These are phyloP conservation scores for Globisporangium acanthophoron DNA, from an alignment of 352 stramenopile species.

Conservation along the genomic window DNA sequence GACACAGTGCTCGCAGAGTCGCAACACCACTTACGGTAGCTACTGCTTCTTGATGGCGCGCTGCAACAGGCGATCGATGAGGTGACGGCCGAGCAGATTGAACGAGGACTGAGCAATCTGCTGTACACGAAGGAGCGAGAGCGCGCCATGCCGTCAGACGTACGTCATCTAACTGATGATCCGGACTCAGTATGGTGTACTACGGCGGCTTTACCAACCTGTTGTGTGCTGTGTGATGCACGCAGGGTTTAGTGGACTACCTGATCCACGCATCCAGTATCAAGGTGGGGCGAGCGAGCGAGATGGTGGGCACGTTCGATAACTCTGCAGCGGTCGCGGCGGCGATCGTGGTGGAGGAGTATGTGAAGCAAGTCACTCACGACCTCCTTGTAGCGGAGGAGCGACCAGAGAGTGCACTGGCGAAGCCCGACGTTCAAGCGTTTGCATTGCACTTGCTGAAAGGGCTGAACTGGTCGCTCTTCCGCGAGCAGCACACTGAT, in stretches of 20 bases:
- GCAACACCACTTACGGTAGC: neutral
- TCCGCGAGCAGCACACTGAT: neutral
- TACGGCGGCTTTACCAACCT: neutral
- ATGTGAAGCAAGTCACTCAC: constrained; percentile 54
- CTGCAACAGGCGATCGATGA: neutral
- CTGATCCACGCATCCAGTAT: constrained; percentile 60
- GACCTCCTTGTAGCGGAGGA: constrained; percentile 12
- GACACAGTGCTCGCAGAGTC: neutral
- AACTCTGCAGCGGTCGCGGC: constrained; percentile 60
- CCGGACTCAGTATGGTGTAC: neutral
- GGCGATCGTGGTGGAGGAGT: constrained; percentile 78
- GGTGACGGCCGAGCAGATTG: constrained; percentile 16
- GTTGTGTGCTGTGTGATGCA: constrained; percentile 4
- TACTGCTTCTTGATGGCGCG: neutral
- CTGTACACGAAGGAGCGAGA: constrained; percentile 35
- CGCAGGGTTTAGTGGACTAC: constrained; percentile 66
- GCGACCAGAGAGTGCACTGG: neutral
- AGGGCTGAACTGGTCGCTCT: constrained; percentile 49
- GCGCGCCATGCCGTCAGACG: constrained; percentile 39
- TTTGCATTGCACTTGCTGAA: constrained; percentile 42
- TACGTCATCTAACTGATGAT: constrained; percentile 13
- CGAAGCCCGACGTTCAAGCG: constrained; percentile 25
- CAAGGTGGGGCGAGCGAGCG: constrained; percentile 47
- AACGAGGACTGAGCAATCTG: constrained; percentile 40
- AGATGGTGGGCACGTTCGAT: constrained; percentile 79